A percentile compares a stretch with the other conserved stretches of the same genome.
phyloP scores from a whole-genome alignment of 306 rosid genomes.

The Corylus heterophylla region DNA sequence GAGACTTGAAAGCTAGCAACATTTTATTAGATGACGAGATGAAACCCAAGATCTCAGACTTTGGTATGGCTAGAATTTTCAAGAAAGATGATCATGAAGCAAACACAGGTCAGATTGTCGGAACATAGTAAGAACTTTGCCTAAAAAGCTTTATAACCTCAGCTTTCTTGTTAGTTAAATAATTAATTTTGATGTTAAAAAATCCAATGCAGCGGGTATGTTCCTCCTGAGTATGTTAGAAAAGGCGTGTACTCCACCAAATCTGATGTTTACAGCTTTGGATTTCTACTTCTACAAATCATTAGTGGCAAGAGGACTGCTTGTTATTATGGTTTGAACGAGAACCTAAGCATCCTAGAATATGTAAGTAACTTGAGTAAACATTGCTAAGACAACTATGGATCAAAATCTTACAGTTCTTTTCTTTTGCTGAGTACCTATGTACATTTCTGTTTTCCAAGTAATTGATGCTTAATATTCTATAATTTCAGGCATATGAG shows the following conservation, averaged over 20 bases:
- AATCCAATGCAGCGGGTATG: constrained; percentile 31
- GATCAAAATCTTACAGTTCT: no score
- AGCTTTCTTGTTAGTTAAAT: not conserved
- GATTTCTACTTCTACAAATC: constrained; percentile 43
- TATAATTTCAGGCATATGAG: constrained; percentile 39
- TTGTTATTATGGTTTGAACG: no score
- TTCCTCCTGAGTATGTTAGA: constrained; percentile 33
- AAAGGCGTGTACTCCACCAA: constrained; percentile 14
- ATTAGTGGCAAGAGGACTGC: constrained; percentile 34
- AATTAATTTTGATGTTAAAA: not conserved
- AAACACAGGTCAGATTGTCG: constrained; percentile 35
- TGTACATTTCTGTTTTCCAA: no score
- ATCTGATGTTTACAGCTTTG: constrained; percentile 45
- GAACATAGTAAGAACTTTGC: constrained; percentile 31
- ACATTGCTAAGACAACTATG: no score
- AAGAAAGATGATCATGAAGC: constrained; percentile 27
- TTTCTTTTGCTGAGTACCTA: no score
- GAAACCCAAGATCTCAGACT: no score
- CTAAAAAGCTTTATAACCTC: not conserved
- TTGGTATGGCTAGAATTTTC: no score
- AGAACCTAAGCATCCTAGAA: no score
- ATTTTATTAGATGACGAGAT: no score
- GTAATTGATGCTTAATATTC: no score
- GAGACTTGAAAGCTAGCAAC: no score
- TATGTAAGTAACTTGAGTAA: no score